A percentile compares a stretch with the other conserved stretches of the same genome.
phyloP scores from a whole-genome alignment of 352 stramenopile species.

The Phytopythium delawarense region DNA sequence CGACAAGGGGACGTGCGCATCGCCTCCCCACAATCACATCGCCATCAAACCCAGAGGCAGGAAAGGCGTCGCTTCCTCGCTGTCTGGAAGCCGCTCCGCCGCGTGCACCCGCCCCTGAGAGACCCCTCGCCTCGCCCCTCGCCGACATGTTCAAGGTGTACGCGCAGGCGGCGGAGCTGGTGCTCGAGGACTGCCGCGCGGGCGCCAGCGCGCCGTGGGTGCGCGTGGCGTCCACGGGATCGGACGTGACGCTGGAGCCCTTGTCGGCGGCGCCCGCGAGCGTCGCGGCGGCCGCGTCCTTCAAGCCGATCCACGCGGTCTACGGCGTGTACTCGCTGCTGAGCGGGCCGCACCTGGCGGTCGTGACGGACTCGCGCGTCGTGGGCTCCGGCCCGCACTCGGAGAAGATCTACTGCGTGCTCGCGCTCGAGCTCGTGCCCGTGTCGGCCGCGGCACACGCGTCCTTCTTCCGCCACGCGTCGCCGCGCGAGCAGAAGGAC shows the following conservation, averaged over 20 bases:
- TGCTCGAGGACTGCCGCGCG: conserved; percentile 79
- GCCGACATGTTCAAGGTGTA: conserved; percentile 77
- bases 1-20: no score
- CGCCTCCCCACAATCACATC: no score
- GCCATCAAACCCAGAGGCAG: no score
- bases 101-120: no score
- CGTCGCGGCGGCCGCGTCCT: conserved; percentile 11
- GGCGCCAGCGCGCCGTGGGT: conserved; percentile 57
- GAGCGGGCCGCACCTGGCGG: conserved; percentile 48
- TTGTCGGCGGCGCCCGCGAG: conserved; percentile 24
- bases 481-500: conserved; percentile 48
- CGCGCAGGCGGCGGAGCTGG: conserved; percentile 52
- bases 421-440: conserved; percentile 44
- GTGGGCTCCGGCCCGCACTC: conserved; percentile 49
- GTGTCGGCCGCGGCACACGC: conserved; percentile 40
- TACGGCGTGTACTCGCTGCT: conserved; percentile 67
- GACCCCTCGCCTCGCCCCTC: no score
- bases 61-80: no score
- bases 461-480: conserved; percentile 54
- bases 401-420: conserved; percentile 61
- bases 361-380: conserved; percentile 54
- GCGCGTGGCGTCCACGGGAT: conserved; percentile 27
- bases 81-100: no score
- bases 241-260: conserved; percentile 39
- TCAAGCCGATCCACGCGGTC: conserved; percentile 41